These are phyloP conservation scores for Dothiorella sarmentorum DNA, from an alignment of 2,329 filamentous ascomycete species.

Conservation along the genomic window DNA sequence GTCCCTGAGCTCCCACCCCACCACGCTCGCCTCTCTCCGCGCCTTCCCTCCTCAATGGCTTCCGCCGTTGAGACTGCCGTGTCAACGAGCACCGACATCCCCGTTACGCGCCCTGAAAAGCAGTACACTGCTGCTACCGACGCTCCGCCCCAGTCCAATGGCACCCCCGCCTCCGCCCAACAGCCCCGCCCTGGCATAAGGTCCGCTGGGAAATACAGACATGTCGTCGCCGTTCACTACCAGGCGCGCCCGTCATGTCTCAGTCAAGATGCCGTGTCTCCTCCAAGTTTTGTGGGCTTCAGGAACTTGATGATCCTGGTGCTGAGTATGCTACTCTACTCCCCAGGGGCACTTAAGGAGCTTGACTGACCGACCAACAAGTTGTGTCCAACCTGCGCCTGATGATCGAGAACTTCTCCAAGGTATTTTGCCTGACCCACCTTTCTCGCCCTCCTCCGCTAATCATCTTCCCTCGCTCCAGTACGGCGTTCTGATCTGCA, in stretches of 20 bases:
- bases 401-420: constrained; percentile 95
- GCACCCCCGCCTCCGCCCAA: constrained; percentile 21
- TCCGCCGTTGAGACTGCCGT: constrained; percentile 24
- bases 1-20: constrained; percentile 3
- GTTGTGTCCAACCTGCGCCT: constrained; percentile 91
- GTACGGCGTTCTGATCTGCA: constrained; percentile 93
- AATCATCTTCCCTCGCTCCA: constrained; percentile 38
- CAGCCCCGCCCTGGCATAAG: constrained; percentile 21
- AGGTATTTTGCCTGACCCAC: constrained; percentile 51
- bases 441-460: constrained; percentile 20
- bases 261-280: constrained; percentile 71
- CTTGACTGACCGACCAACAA: constrained; percentile 37
- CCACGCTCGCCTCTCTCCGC: constrained; percentile 2
- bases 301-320: constrained; percentile 95
- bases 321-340: constrained; percentile 65
- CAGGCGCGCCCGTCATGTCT: constrained; percentile 70
- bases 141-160: constrained; percentile 16
- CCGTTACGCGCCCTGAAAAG: constrained; percentile 25
- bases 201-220: constrained; percentile 68
- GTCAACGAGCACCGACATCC: constrained; percentile 29
- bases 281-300: constrained; percentile 88
- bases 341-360: constrained; percentile 1
- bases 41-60: constrained; percentile 14
- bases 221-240: constrained; percentile 84
- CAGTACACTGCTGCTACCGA: constrained; percentile 24